Evolutionary conservation across 2,329 filamentous ascomycete species (phyloP), one percentile per base, ranked within the genome.

Genomic region (Fusarium nisikadoi): DNA sequence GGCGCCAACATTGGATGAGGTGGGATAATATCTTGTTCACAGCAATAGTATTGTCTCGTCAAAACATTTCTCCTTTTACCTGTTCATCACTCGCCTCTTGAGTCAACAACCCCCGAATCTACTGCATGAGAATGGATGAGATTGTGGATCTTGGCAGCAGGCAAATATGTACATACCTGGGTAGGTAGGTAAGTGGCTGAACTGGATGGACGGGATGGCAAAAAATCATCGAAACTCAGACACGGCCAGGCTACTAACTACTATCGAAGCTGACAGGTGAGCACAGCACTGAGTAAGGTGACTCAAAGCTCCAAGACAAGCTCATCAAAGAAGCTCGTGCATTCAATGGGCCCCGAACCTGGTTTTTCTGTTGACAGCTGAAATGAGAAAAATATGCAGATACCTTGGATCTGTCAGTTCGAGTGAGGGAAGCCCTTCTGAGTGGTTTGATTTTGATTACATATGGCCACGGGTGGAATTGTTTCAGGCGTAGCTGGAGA

Each of bases 361-460:
- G 31, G 56, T 23, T 33, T 33, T 25, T 39, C 41, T 50, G 23
- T 57, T 53, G 53, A 55, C 27, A 70, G 49, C 58, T 68, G 59
- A 71, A 72, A 70, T 72, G 69, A 60, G 23, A 50, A 46, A 31
- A 64, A 54, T n/a, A 49, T 49, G 68, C 63, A 71, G 39, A 58
- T 54, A 41, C 68, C 63, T 68, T 64, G 57, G 58, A 43, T 50
- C 49, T 53, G 38, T 35, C 38, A 45, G 31, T 64, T 58, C 49
- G 36, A 59, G 47, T 69, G 61, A 67, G 61, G 53, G 63, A 54
- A 29, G 39, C 52, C 36, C 36, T 50, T 68, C 57, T 59, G 62
- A 54, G 66, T 71, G 70, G 70, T 71, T 72, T 72, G 66, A 67
- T 72, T 72, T 71, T 68, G 52, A 73, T 67, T 73, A 64, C 65